These are phyloP conservation scores for Fagopyrum tataricum DNA, from an alignment of 148 eudicot genomes.

Conservation along the genomic window DNA sequence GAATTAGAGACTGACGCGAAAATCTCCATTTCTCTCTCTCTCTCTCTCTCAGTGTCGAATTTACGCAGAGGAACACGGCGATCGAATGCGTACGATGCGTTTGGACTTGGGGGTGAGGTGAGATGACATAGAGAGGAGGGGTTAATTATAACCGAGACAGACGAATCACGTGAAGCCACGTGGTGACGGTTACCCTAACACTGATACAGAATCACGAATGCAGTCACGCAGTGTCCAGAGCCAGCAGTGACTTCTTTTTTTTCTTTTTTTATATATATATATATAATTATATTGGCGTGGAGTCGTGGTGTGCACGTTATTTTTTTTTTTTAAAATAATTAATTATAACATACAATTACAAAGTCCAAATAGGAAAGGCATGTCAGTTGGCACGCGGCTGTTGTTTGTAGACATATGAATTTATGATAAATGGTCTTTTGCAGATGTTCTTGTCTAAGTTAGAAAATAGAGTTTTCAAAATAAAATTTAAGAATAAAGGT, in stretches of 20 bases:
- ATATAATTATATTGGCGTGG: neutral
- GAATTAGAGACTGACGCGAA: slow-evolving; percentile 75
- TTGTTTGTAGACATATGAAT: too few species aligned
- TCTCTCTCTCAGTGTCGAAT: neutral
- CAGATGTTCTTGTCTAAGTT: too few species aligned
- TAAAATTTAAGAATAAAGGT: too few species aligned
- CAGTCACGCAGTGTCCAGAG: neutral
- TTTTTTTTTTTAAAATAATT: neutral
- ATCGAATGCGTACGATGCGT: neutral
- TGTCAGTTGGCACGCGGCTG: too few species aligned
- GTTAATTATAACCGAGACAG: slow-evolving; percentile 11
- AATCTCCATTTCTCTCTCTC: neutral
- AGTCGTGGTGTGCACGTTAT: neutral
- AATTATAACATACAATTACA: neutral
- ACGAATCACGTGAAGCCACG: slow-evolving; percentile 11
- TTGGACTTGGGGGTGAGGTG: neutral
- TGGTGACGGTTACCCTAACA: slow-evolving; percentile 12
- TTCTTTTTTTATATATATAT: too few species aligned
- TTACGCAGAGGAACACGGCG: neutral
- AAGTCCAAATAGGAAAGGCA: neutral
- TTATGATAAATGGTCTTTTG: too few species aligned
- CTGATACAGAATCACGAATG: neutral
- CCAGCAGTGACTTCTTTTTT: neutral
- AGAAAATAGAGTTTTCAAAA: too few species aligned
- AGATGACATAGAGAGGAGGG: neutral